Percentiles rank a stretch among this genome's conserved stretches.
Evolutionary conservation across 345 rosid species (phyloP).

Genomic region (Eucalyptus victrix): DNA sequence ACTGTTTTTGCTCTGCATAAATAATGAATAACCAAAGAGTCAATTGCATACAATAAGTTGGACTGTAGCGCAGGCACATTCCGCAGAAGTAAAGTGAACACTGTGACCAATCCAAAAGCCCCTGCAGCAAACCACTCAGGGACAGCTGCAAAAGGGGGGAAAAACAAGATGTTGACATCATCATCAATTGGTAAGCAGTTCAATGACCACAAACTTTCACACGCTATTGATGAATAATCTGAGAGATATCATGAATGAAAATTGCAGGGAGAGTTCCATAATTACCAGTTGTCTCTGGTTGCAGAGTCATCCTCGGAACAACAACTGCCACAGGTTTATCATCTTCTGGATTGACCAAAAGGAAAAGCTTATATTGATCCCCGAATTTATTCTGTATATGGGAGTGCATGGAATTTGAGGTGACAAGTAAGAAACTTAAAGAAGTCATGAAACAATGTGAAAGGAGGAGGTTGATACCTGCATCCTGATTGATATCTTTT

Average conservation of each 20-base stretch:
- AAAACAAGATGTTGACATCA: not conserved
- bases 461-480: slow-evolving; percentile 22
- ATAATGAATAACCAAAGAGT: not conserved
- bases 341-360: slow-evolving; percentile 85
- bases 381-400: slow-evolving; percentile 62
- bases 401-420: not conserved
- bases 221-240: not conserved
- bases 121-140: slow-evolving; percentile 99
- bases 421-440: not conserved
- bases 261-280: not conserved
- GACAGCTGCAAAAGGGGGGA: slow-evolving; percentile 42
- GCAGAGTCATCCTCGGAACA: slow-evolving; percentile 72
- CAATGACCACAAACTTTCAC: not conserved
- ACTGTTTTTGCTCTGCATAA: not conserved
- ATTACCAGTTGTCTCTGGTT: slow-evolving; percentile 71
- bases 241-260: not conserved
- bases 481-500: slow-evolving; percentile 69
- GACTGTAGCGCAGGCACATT: slow-evolving; percentile 87
- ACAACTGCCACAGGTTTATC: slow-evolving; percentile 95
- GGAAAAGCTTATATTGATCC: slow-evolving; percentile 77
- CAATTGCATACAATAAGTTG: slow-evolving; percentile 54
- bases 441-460: not conserved
- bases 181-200: not conserved
- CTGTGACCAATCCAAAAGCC: slow-evolving; percentile 75
- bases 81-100: slow-evolving; percentile 76